Percentiles rank a stretch among this genome's conserved stretches.
These are phyloP conservation scores for Paratinospora sagittata DNA, from an alignment of 164 flowering plant genomes.

Conservation along the genomic window DNA sequence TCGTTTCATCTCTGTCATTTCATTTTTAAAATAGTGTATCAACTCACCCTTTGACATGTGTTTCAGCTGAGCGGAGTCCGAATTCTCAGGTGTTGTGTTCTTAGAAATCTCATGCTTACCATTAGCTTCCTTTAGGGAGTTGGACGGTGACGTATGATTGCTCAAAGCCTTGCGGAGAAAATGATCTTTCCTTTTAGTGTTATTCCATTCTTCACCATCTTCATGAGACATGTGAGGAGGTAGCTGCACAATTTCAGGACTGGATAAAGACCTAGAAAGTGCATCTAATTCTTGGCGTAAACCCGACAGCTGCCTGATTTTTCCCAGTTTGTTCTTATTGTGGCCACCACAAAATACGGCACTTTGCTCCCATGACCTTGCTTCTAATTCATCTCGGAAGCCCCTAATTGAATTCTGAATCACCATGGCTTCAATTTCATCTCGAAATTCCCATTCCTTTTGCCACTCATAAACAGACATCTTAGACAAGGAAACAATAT, in stretches of 20 bases:
- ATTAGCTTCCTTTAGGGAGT: slow-evolving; percentile 37
- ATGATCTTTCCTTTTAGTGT: slow-evolving; percentile 30
- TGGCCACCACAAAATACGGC: slow-evolving; percentile 20
- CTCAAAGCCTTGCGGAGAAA: slow-evolving; percentile 37
- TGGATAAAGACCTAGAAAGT: slow-evolving; percentile 38
- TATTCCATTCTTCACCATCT: slow-evolving; percentile 27
- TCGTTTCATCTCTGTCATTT: slow-evolving; percentile 64
- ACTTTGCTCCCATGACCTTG: slow-evolving; percentile 29
- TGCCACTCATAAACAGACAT: slow-evolving; percentile 26
- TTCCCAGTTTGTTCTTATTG: slow-evolving; percentile 24
- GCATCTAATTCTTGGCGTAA: slow-evolving; percentile 52
- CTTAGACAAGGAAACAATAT: slow-evolving; percentile 25
- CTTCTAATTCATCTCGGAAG: slow-evolving; percentile 39
- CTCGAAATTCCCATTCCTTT: slow-evolving; percentile 38
- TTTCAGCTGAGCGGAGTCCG: slow-evolving; percentile 38
- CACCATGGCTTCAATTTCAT: slow-evolving; percentile 49
- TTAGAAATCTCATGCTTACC: slow-evolving; percentile 38
- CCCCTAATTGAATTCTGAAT: slow-evolving; percentile 31
- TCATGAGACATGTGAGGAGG: slow-evolving; percentile 48
- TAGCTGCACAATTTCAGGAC: slow-evolving; percentile 38
- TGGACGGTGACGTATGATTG: slow-evolving; percentile 20
- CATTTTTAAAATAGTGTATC: slow-evolving; percentile 40
- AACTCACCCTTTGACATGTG: slow-evolving; percentile 53
- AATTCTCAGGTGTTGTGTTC: slow-evolving; percentile 27
- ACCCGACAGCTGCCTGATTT: slow-evolving; percentile 43